These are phyloP conservation scores for Fusarium marasasianum DNA, from an alignment of 2,329 filamentous ascomycete genomes.

Conservation along the genomic window DNA sequence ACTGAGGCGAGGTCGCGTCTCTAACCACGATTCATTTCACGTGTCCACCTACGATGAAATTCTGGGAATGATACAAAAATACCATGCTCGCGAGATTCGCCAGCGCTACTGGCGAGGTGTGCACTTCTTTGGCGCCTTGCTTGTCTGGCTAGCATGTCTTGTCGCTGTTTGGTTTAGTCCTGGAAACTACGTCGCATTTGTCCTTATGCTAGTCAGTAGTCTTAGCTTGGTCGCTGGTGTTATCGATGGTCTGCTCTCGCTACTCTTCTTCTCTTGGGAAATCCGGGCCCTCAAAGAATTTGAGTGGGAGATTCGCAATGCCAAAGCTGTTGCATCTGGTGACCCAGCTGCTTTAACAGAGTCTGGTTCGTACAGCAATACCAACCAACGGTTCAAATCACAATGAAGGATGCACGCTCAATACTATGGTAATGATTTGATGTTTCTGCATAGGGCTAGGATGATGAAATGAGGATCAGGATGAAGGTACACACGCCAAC, in stretches of 20 bases:
- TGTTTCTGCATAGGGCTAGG: conserved; percentile 28
- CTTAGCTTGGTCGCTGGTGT: conserved; percentile 79
- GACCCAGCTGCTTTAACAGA: conserved; percentile 36
- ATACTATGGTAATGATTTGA: conserved; percentile 27
- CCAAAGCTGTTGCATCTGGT: conserved; percentile 57
- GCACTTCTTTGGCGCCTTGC: conserved; percentile 77
- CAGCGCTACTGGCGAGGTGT: conserved; percentile 77
- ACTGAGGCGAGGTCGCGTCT: conserved; percentile 42
- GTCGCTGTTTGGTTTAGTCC: conserved; percentile 89
- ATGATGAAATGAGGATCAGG: conserved; percentile 36
- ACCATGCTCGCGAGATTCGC: conserved; percentile 73
- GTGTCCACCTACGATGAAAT: conserved; percentile 59
- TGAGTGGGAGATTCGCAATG: conserved; percentile 87
- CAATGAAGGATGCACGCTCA: conserved; percentile 18
- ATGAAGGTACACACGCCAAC: conserved; percentile 18
- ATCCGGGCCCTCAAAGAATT: conserved; percentile 87
- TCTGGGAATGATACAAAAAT: conserved; percentile 73
- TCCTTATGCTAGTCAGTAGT: conserved; percentile 82
- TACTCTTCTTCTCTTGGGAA: conserved; percentile 88
- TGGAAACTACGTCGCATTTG: conserved; percentile 78
- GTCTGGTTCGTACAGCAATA: conserved; percentile 14
- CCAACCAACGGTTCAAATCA: conserved; percentile 23
- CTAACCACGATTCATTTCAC: conserved; percentile 28
- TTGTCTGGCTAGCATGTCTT: conserved; percentile 77
- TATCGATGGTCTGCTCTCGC: conserved; percentile 84